Base-by-base conservation (phyloP, 2,329 filamentous ascomycete species). In the Camillea tinctor region DNA sequence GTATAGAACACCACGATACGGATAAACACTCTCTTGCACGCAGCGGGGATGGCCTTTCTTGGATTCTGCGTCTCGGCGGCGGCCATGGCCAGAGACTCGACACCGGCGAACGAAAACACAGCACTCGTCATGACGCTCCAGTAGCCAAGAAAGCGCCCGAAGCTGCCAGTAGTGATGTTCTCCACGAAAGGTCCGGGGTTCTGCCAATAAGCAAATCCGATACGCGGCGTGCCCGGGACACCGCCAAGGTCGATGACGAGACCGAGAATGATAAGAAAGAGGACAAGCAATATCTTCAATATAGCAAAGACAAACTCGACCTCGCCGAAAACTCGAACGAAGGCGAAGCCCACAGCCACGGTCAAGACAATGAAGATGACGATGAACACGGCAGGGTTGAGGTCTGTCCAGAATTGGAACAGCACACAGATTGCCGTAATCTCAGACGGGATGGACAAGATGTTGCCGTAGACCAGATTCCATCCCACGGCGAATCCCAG, bases 151-250 rank as follows among this genome's bases (percentile, higher is more conserved):
- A 92, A 91, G 15, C 80, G 78, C 15, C 88, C 88, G 76, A 80
- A 84, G 59, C 68, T 66, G 0, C 85, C 86, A 0, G 75, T 77
- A 2, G 80, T 79, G n/a, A 90, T 82, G 68, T 88, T 85, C 66
- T 88, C 84, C 36, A 88, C 85, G 66, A 90, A 88, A 0, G 88
- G 85, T 1, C 87, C 88, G 0, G 89, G 89, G 30, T 86, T 74
- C 56, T 78, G 83, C 90, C 89, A 93, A 73, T 90, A 91, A 48
- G 79, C 74, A 72, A 91, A 91, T 1, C 89, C 89, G 55, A 87
- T 80, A 4, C 83, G 77, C 20, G 83, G 79, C 0, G 81, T 81
- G 3, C 84, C 84, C 0, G 86, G 81, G 1, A 85, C 79, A 52
- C 86, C 87, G 26, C 87, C 87, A 1, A 88, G 79, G 67, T 87